Percentiles rank a stretch among this genome's conserved stretches.
Conservation (phyloP, 1,284 basidiomycete genomes). For the Volvariella volvacea region DNA sequence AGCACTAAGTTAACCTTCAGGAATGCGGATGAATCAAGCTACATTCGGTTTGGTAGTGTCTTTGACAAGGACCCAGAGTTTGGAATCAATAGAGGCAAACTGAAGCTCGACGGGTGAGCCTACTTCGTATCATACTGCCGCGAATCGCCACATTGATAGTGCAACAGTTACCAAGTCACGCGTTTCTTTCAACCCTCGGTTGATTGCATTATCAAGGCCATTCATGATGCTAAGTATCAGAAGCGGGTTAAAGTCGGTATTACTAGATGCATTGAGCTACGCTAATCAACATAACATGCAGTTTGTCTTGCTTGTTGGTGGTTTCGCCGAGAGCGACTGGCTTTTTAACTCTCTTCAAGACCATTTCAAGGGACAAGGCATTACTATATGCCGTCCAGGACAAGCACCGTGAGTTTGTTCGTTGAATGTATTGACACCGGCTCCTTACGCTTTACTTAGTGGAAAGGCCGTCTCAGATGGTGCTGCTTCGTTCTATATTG, state of each 20-base stretch:
- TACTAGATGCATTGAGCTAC: no score
- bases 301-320: conserved; percentile 16
- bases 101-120: conserved; percentile 35
- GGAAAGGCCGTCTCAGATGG: conserved; percentile 55
- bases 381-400: conserved; percentile 19
- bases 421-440: no score
- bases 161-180: background rate
- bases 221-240: background rate
- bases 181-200: background rate
- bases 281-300: conserved; percentile 1
- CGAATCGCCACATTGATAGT: background rate
- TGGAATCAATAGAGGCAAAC: conserved; percentile 38
- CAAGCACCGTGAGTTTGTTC: conserved; percentile 17
- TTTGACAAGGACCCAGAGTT: conserved; percentile 34
- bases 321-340: conserved; percentile 14
- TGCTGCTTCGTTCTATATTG: conserved; percentile 43
- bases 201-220: background rate
- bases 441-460: conserved; percentile 17
- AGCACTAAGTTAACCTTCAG: conserved; percentile 40
- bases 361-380: conserved; percentile 10
- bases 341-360: conserved; percentile 15
- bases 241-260: no score
- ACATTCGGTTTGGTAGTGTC: conserved; percentile 20
- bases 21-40: conserved; percentile 25
- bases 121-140: background rate